A percentile compares a stretch with the other conserved stretches of the same genome.
Evolutionary conservation across 2,329 filamentous ascomycete species (phyloP).

Genomic region (Aspergillus sp.): DNA sequence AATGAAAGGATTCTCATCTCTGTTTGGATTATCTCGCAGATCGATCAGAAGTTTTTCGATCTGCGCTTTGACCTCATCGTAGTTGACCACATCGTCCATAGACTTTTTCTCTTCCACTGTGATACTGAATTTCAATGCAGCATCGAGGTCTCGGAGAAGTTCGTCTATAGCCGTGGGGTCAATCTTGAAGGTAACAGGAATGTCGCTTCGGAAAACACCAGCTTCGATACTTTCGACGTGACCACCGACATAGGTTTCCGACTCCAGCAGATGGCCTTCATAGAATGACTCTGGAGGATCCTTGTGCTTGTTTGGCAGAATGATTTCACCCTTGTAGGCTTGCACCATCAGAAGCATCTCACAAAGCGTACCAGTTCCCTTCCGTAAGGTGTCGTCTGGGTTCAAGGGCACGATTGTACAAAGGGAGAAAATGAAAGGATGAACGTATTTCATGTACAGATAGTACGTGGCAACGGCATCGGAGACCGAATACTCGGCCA

Average conservation of each 20-base stretch:
- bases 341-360: conserved; percentile 99
- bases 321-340: conserved; percentile 86
- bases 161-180: conserved; percentile 88
- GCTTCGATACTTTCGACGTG: conserved; percentile 99
- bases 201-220: conserved; percentile 93
- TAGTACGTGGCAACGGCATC: conserved; percentile 99
- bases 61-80: conserved; percentile 79
- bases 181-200: conserved; percentile 90
- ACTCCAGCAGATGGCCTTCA: conserved; percentile 93
- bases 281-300: conserved; percentile 90
- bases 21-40: conserved; percentile 78
- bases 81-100: conserved; percentile 75
- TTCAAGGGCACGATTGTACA: conserved; percentile 94
- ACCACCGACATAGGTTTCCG: conserved; percentile 95
- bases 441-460: conserved; percentile 99
- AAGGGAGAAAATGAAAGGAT: conserved; percentile 97
- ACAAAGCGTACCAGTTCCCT: conserved; percentile 97
- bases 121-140: conserved; percentile 83
- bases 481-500: conserved; percentile 97
- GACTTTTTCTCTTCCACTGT: conserved; percentile 81
- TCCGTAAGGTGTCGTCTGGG: conserved; percentile 87
- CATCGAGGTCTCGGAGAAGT: conserved; percentile 79
- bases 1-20: conserved; percentile 82
- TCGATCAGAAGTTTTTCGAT: conserved; percentile 69
- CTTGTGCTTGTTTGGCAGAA: conserved; percentile 94